A percentile compares a stretch with the other conserved stretches of the same genome.
These are phyloP conservation scores for Lactifluus piperatus DNA, from an alignment of 768 basidiomycete species.

Conservation along the genomic window DNA sequence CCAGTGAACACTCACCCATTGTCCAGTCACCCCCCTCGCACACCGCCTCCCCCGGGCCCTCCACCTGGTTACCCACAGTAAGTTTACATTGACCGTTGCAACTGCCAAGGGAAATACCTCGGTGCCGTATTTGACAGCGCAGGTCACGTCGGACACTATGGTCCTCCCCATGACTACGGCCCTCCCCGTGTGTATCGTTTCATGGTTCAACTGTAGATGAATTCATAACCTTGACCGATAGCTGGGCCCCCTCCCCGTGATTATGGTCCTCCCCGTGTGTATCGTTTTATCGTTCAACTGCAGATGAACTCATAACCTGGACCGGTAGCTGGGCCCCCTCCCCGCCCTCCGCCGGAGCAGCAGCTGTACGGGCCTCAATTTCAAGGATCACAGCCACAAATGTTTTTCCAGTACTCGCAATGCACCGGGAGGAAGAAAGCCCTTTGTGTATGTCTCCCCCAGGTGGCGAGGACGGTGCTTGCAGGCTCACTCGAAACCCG, in stretches of 20 bases:
- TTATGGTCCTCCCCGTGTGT: conserved; percentile 26
- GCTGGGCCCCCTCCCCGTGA: too few species aligned
- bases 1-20: conserved; percentile 15
- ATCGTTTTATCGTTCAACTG: not conserved
- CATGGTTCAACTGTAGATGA: not conserved
- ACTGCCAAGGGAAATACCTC: not conserved
- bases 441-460: conserved; percentile 35
- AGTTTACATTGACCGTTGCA: not conserved
- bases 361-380: conserved; percentile 41
- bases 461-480: not conserved
- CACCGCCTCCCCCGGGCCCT: conserved; percentile 4
- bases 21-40: conserved; percentile 11
- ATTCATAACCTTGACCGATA: conserved; percentile 1
- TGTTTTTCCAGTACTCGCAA: conserved; percentile 47
- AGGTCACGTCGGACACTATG: conserved; percentile 14
- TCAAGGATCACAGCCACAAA: conserved; percentile 30
- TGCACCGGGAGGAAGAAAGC: conserved; percentile 49
- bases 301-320: not conserved
- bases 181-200: conserved; percentile 23
- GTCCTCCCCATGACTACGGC: too few species aligned
- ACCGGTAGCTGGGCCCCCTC: conserved; percentile 24
- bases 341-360: conserved; percentile 28
- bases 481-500: not conserved
- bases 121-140: not conserved
- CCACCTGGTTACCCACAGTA: conserved; percentile 19